Conservation (phyloP, 1,284 basidiomycete genomes). For the Mycosarcoma maydis region DNA sequence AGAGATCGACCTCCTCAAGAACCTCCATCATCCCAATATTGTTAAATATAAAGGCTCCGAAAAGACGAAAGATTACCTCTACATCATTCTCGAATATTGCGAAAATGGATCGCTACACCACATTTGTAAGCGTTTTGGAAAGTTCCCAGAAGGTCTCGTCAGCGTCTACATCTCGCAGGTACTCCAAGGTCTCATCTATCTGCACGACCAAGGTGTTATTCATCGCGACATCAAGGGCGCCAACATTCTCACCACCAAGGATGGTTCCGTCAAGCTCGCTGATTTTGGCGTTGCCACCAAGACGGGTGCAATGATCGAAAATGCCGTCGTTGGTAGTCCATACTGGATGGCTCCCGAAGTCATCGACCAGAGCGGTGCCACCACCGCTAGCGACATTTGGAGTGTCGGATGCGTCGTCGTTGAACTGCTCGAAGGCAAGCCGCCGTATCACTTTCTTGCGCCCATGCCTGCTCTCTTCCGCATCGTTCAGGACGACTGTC, state of each 20-base stretch:
- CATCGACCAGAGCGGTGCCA: conserved; percentile 83
- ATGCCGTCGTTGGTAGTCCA: conserved; percentile 69
- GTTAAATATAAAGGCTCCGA: conserved; percentile 99
- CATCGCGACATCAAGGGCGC: conserved; percentile 67
- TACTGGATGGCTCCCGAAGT: conserved; percentile 67
- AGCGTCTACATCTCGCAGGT: conserved; percentile 95
- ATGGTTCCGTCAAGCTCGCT: conserved; percentile 70
- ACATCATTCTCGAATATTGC: conserved; percentile 98
- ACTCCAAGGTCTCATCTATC: conserved; percentile 55
- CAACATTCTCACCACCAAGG: conserved; percentile 73
- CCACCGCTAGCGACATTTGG: conserved; percentile 97
- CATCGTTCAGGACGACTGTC: conserved; percentile 96
- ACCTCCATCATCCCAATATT: conserved; percentile 90
- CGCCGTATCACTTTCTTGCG: conserved; percentile 92
- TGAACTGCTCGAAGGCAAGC: conserved; percentile 92
- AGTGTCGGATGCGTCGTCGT: conserved; percentile 94
- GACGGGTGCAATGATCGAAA: conserved; percentile 43
- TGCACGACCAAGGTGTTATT: conserved; percentile 65
- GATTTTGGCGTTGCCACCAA: conserved; percentile 54
- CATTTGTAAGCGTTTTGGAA: conserved; percentile 95
- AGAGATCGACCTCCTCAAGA: conserved; percentile 97
- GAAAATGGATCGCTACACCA: conserved; percentile 96
- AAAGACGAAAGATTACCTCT: conserved; percentile 90
- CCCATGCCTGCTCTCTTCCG: conserved; percentile 98
- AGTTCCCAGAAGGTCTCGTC: conserved; percentile 95